These are phyloP conservation scores for Coniosporium apollinis DNA, from an alignment of 495 filamentous ascomycete genomes.

Conservation along the genomic window DNA sequence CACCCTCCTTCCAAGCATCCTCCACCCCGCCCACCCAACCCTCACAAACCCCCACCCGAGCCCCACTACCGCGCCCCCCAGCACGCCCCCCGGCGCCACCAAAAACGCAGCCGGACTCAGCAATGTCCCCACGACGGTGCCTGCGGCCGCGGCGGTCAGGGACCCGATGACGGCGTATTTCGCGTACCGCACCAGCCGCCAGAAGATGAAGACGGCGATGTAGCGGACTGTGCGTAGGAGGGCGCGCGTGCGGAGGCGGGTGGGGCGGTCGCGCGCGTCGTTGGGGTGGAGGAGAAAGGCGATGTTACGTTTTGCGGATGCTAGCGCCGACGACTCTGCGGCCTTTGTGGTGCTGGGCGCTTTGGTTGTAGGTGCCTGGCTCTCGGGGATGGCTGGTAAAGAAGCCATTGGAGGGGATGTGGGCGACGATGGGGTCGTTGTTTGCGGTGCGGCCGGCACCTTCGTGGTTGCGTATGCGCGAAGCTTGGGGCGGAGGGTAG, in stretches of 20 bases:
- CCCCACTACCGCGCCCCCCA: slow-evolving; percentile 16
- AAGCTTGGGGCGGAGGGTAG: too few relatives aligned
- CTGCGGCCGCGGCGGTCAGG: slow-evolving; percentile 12
- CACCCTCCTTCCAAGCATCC: slow-evolving; percentile 11
- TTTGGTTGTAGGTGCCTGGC: too few relatives aligned
- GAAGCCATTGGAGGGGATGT: too few relatives aligned
- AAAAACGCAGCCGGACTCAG: slow-evolving; percentile 19
- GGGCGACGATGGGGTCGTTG: too few relatives aligned
- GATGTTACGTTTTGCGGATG: background rate
- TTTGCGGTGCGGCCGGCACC: too few relatives aligned
- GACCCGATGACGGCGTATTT: slow-evolving; percentile 24
- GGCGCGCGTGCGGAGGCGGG: slow-evolving; percentile 19
- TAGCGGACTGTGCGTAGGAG: slow-evolving; percentile 22
- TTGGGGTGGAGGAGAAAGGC: background rate
- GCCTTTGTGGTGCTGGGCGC: too few relatives aligned
- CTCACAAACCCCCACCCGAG: slow-evolving; percentile 11
- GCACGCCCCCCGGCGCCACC: slow-evolving; percentile 20
- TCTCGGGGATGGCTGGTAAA: too few relatives aligned
- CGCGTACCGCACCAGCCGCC: slow-evolving; percentile 23
- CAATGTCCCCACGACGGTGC: slow-evolving; percentile 17
- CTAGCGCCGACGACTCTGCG: background rate
- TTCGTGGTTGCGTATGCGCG: too few relatives aligned
- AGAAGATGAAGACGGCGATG: slow-evolving; percentile 23
- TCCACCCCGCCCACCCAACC: slow-evolving; percentile 13
- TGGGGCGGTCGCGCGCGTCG: slow-evolving; percentile 3